Conservation (phyloP, 1,284 basidiomycete species). For the Leccinum fuscescens region DNA sequence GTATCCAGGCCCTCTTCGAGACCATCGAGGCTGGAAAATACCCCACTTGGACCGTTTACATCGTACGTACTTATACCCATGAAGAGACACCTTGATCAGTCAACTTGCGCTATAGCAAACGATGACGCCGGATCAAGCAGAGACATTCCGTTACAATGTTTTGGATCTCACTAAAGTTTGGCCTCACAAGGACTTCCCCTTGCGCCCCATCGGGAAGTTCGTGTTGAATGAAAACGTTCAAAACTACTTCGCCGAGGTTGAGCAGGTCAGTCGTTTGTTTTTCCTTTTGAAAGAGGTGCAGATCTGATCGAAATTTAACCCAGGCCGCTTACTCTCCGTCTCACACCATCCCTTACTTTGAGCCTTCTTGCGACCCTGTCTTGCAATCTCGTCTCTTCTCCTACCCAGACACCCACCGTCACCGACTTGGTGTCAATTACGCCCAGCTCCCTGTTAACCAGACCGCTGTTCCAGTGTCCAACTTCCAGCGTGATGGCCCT, state of each 20-base stretch:
- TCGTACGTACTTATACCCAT: constrained; percentile 42
- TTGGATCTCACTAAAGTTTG: constrained; percentile 92
- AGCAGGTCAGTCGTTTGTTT: constrained; percentile 53
- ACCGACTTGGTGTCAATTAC: constrained; percentile 86
- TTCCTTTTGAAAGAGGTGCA: not conserved
- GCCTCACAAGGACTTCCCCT: constrained; percentile 83
- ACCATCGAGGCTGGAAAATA: constrained; percentile 75
- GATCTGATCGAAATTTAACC: constrained; percentile 22
- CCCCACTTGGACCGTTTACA: constrained; percentile 79
- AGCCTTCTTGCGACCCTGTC: constrained; percentile 87
- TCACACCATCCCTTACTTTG: constrained; percentile 84
- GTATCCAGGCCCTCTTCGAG: constrained; percentile 74
- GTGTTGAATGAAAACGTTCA: constrained; percentile 84
- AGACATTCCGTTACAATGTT: constrained; percentile 83
- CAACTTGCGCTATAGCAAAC: constrained; percentile 59
- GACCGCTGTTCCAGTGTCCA: constrained; percentile 69
- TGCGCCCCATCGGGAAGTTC: constrained; percentile 82
- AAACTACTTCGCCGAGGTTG: constrained; percentile 87
- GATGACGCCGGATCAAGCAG: constrained; percentile 89
- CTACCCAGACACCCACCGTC: constrained; percentile 92
- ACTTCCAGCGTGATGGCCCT: constrained; percentile 85
- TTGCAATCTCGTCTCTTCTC: constrained; percentile 92
- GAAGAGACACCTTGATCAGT: not conserved
- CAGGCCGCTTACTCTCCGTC: constrained; percentile 83
- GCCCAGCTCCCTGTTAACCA: constrained; percentile 87